Evolutionary conservation across 2,329 filamentous ascomycete genomes (phyloP).

Genomic region (Cadophora gregata): DNA sequence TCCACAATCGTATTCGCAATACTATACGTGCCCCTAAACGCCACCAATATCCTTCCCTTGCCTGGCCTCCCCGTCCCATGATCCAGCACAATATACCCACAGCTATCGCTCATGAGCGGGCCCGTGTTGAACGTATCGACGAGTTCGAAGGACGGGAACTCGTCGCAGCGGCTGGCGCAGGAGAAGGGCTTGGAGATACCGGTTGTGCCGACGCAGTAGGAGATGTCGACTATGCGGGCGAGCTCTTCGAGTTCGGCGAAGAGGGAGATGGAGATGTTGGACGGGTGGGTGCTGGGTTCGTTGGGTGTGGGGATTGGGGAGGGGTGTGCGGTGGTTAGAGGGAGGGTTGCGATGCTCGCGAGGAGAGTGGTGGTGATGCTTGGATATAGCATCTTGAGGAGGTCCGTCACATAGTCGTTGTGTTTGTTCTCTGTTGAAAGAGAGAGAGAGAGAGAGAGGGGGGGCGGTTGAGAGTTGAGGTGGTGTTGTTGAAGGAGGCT

Average conservation of each 20-base stretch:
- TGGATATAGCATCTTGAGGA: constrained; percentile 36
- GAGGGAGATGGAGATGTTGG: constrained; percentile 62
- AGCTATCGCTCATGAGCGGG: constrained; percentile 83
- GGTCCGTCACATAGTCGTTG: constrained; percentile 35
- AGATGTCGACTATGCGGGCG: constrained; percentile 89
- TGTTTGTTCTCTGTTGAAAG: constrained; percentile 2
- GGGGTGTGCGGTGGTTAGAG: neutral
- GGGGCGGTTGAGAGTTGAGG: neutral
- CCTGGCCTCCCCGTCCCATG: constrained; percentile 52
- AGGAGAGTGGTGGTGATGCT: constrained; percentile 31
- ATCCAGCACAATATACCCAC: constrained; percentile 92
- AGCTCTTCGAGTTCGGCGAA: constrained; percentile 86
- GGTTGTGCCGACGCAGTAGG: constrained; percentile 88
- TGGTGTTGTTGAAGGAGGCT: constrained; percentile 9
- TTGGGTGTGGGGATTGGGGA: constrained; percentile 18
- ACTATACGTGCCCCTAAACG: constrained; percentile 94
- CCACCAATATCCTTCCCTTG: constrained; percentile 71
- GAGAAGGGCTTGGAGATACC: constrained; percentile 84
- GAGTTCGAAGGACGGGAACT: constrained; percentile 82
- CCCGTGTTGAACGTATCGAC: constrained; percentile 90
- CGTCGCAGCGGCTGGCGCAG: constrained; percentile 82
- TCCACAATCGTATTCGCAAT: constrained; percentile 91
- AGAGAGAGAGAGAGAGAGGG: no score
- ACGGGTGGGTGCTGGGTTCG: constrained; percentile 21
- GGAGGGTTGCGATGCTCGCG: neutral